phyloP scores from a whole-genome alignment of 306 rosid species.

The Crotalaria pallida region DNA sequence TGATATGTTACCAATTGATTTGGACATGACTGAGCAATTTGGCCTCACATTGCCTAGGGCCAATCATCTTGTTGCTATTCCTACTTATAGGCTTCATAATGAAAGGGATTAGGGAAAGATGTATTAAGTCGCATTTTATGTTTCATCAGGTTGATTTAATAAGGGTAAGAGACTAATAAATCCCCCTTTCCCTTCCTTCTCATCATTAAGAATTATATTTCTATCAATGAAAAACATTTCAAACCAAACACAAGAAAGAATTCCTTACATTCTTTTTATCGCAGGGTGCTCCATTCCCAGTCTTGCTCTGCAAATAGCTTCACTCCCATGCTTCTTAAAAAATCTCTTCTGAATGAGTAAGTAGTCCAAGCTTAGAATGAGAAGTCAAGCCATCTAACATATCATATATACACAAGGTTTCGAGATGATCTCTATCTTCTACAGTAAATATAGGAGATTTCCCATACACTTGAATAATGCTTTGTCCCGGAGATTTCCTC shows the following conservation, averaged over 20 bases:
- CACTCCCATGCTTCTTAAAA: slow-evolving; percentile 6
- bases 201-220: background rate
- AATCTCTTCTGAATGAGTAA: slow-evolving; percentile 8
- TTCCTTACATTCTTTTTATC: background rate
- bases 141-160: background rate
- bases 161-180: background rate
- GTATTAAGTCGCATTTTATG: background rate
- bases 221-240: background rate
- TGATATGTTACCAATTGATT: background rate
- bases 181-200: background rate
- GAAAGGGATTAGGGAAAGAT: background rate
- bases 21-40: slow-evolving; percentile 38
- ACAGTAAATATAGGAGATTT: slow-evolving; percentile 43
- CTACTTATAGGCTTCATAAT: slow-evolving; percentile 1
- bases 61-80: slow-evolving; percentile 12
- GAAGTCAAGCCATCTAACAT: slow-evolving; percentile 36
- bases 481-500: slow-evolving; percentile 58
- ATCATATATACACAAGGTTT: slow-evolving; percentile 37
- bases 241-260: background rate
- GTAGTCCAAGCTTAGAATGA: slow-evolving; percentile 29
- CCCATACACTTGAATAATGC: slow-evolving; percentile 50
- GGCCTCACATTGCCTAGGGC: slow-evolving; percentile 36
- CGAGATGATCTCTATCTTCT: slow-evolving; percentile 55
- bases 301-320: background rate
- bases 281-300: background rate